phyloP scores from a whole-genome alignment of 306 rosid species.

The Dryas alaskensis region DNA sequence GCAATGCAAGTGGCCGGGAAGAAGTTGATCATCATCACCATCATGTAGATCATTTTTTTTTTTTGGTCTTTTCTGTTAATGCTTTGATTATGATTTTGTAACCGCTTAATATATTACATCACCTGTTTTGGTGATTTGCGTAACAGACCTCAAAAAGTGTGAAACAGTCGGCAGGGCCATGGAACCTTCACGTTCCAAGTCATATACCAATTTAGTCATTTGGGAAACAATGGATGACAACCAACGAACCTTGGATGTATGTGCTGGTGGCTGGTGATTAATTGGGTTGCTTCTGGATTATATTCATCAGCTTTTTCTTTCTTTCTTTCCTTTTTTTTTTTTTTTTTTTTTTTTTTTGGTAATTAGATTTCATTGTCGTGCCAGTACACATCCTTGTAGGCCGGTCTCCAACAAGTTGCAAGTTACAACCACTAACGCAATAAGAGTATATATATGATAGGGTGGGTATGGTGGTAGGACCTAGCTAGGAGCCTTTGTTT shows the following conservation, averaged over 20 bases:
- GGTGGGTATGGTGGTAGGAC: not conserved
- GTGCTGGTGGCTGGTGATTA: too few relatives aligned
- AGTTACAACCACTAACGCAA: not conserved
- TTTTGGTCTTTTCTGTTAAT: not conserved
- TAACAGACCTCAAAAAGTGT: not conserved
- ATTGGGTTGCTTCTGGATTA: too few relatives aligned
- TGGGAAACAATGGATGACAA: not conserved
- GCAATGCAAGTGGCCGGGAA: too few relatives aligned
- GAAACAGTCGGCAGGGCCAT: not conserved
- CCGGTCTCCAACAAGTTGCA: not conserved
- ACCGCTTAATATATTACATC: constrained; percentile 20
- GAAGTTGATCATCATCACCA: too few relatives aligned
- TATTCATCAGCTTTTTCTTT: too few relatives aligned
- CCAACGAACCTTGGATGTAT: not conserved
- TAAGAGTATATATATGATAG: not conserved
- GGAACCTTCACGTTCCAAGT: constrained; percentile 11
- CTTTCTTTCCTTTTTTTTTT: too few relatives aligned
- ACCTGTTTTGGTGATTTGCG: constrained; percentile 22
- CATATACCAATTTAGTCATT: too few relatives aligned
- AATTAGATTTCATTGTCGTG: too few relatives aligned
- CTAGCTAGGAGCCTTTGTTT: not conserved
- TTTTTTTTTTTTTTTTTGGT: too few relatives aligned
- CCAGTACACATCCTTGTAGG: too few relatives aligned
- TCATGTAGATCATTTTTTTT: not conserved
- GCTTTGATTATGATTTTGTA: not conserved